A percentile compares a stretch with the other conserved stretches of the same genome.
These are phyloP conservation scores for Mortierella sp. DNA, from an alignment of 371 early-diverging fungal species.

Conservation along the genomic window DNA sequence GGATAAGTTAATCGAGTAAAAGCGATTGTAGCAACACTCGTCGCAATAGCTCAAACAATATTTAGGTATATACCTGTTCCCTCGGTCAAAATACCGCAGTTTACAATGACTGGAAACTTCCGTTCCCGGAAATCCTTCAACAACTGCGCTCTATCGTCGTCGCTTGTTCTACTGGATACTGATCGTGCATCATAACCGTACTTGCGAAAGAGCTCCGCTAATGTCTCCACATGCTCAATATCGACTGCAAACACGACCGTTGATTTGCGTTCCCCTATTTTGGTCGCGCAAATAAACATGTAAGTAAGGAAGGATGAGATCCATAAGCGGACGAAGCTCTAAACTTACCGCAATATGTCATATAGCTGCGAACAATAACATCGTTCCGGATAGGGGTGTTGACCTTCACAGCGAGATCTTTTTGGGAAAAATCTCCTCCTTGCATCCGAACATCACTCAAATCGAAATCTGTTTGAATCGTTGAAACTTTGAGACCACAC, in stretches of 20 bases:
- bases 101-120: constrained; percentile 86
- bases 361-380: constrained; percentile 75
- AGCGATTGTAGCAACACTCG: background rate
- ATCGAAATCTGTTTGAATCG: constrained; percentile 72
- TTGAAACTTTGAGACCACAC: constrained; percentile 74
- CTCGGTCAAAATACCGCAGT: constrained; percentile 87
- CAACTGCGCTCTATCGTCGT: constrained; percentile 65
- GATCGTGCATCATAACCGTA: constrained; percentile 73
- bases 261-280: constrained; percentile 59
- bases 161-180: constrained; percentile 73
- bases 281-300: background rate
- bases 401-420: constrained; percentile 71
- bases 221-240: constrained; percentile 75
- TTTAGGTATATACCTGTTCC: constrained; percentile 65
- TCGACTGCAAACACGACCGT: constrained; percentile 93
- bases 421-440: constrained; percentile 73
- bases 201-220: constrained; percentile 70
- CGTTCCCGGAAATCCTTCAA: constrained; percentile 73
- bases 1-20: background rate
- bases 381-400: constrained; percentile 78
- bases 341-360: constrained; percentile 62
- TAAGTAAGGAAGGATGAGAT: background rate
- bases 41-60: background rate
- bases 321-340: background rate
- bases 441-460: constrained; percentile 63